Evolutionary conservation across 2,329 filamentous ascomycete species (phyloP).

Genomic region (Hymenoscyphus linearis): DNA sequence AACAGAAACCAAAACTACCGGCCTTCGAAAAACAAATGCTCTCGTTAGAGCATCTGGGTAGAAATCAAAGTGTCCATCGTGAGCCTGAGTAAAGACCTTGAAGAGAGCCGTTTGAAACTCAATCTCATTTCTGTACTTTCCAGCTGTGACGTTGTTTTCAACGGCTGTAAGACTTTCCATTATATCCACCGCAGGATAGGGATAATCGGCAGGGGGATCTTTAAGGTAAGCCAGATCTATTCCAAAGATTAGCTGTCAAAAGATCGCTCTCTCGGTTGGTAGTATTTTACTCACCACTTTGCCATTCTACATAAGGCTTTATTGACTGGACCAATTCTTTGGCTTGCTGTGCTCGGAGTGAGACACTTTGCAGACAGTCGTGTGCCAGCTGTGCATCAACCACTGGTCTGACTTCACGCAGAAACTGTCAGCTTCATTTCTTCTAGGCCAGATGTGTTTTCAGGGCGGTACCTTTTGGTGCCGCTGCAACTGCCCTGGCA

Average conservation of each 20-base stretch:
- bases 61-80: conserved; percentile 59
- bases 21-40: conserved; percentile 45
- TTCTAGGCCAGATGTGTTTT: neutral
- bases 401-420: conserved; percentile 1
- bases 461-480: neutral
- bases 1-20: conserved; percentile 49
- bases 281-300: conserved; percentile 11
- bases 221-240: conserved; percentile 7
- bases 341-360: conserved; percentile 12
- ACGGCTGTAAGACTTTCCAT: conserved; percentile 39
- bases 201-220: conserved; percentile 44
- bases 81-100: conserved; percentile 44
- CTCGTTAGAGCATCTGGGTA: conserved; percentile 23
- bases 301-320: conserved; percentile 16
- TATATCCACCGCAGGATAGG: conserved; percentile 42
- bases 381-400: conserved; percentile 14
- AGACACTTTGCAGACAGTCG: conserved; percentile 18
- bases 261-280: neutral
- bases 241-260: neutral
- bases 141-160: conserved; percentile 34
- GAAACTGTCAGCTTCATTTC: neutral
- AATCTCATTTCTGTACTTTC: conserved; percentile 44
- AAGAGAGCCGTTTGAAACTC: conserved; percentile 50
- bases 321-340: conserved; percentile 12
- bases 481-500: neutral